Percentiles rank a stretch among this genome's conserved stretches.
phyloP scores from a whole-genome alignment of 441 rosid species.

The Bocquillonia castaneifolia region DNA sequence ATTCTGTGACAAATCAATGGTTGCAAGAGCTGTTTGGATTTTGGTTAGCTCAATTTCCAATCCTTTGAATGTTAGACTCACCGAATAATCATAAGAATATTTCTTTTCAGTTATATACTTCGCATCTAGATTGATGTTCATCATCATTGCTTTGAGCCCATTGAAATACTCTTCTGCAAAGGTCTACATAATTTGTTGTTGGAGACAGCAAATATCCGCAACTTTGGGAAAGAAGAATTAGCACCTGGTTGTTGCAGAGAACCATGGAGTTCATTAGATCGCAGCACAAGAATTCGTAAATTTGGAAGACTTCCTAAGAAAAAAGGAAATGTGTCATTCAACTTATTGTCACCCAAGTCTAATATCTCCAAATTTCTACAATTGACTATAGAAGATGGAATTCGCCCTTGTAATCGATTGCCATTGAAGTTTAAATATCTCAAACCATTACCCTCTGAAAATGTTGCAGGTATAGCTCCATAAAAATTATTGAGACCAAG shows the following conservation, averaged over 20 bases:
- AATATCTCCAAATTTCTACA: slow-evolving; percentile 13
- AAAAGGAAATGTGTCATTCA: slow-evolving; percentile 17
- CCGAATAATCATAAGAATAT: background rate
- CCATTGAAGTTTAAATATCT: slow-evolving; percentile 17
- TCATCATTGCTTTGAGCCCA: background rate
- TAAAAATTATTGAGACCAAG: slow-evolving; percentile 10
- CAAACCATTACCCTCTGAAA: background rate
- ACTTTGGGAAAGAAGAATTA: background rate
- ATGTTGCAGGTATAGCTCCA: slow-evolving; percentile 16
- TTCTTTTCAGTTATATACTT: background rate
- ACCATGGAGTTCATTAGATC: slow-evolving; percentile 11
- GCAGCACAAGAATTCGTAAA: slow-evolving; percentile 7
- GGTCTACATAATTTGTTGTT: background rate
- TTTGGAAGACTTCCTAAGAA: background rate
- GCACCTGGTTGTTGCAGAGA: background rate
- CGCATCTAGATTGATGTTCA: background rate
- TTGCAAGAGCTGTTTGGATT: background rate
- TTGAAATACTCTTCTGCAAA: background rate
- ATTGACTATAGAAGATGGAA: slow-evolving; percentile 20
- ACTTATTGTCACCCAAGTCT: slow-evolving; percentile 18
- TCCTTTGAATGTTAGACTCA: background rate
- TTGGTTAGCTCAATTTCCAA: background rate
- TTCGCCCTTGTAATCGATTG: slow-evolving; percentile 22
- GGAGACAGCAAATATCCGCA: slow-evolving; percentile 11
- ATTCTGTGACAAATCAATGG: background rate